Evolutionary conservation across 139 green algal genomes (phyloP).

Genomic region (Chlamydomonas sp.): DNA sequence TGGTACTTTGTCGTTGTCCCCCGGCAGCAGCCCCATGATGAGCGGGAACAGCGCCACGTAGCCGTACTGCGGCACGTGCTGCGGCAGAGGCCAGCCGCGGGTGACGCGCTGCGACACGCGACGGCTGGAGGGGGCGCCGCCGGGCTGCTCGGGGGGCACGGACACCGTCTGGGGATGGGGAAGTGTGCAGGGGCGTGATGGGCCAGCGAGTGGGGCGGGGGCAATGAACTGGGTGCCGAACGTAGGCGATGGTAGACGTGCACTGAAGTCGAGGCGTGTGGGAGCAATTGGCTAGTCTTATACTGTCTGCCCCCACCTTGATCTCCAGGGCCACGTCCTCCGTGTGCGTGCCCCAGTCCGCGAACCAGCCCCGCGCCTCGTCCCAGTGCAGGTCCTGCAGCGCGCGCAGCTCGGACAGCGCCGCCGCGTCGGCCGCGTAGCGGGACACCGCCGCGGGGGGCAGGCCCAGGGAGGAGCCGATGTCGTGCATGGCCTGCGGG

Average conservation of each 20-base stretch:
- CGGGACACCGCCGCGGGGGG: neutral
- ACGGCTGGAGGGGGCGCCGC: neutral
- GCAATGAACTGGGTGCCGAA: no score
- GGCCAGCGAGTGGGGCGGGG: no score
- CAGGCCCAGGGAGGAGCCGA: constrained; percentile 33
- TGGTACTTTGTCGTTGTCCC: neutral
- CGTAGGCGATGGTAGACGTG: no score
- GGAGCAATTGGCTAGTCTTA: no score
- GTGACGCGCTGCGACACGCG: constrained; percentile 37
- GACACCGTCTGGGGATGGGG: neutral
- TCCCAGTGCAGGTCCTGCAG: constrained; percentile 85
- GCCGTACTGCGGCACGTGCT: constrained; percentile 85
- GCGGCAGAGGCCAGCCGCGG: constrained; percentile 44
- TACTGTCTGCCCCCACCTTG: constrained; percentile 9
- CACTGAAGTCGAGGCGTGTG: no score
- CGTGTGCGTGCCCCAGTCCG: constrained; percentile 93
- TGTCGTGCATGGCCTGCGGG: constrained; percentile 38
- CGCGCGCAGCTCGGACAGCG: constrained; percentile 57
- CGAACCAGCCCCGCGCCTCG: constrained; percentile 58
- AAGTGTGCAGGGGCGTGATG: no score
- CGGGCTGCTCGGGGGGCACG: neutral
- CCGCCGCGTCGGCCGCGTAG: constrained; percentile 25
- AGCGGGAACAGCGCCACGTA: constrained; percentile 96
- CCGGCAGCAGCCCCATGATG: constrained; percentile 83
- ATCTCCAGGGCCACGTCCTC: constrained; percentile 70